Percentiles rank a stretch among this genome's conserved stretches.
phyloP scores from a whole-genome alignment of 2,329 filamentous ascomycete species.

The Didymosphaeria variabile region DNA sequence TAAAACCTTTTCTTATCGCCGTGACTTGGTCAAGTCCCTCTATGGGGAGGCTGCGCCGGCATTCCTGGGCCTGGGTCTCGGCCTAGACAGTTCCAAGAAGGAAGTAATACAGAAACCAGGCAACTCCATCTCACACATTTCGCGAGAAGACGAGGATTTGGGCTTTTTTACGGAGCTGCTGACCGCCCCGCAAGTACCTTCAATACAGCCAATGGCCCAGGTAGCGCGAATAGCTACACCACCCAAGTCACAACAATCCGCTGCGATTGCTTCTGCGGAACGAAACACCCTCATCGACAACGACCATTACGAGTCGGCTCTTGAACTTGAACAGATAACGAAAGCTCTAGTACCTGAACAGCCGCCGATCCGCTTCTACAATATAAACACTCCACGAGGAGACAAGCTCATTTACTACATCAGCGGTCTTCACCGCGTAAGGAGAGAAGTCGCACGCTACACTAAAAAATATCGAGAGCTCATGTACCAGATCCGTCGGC shows the following conservation, averaged over 20 bases:
- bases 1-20: constrained; percentile 3
- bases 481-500: constrained; percentile 9
- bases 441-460: not conserved
- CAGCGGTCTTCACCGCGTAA: not conserved
- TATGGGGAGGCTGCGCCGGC: not conserved
- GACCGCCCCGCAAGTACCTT: not conserved
- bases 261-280: not conserved
- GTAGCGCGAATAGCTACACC: not conserved
- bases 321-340: not conserved
- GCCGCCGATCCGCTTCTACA: constrained; percentile 3
- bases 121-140: no score
- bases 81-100: not conserved
- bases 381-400: not conserved
- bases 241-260: not conserved
- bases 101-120: not conserved
- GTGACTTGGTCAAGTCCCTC: constrained; percentile 8
- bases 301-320: not conserved
- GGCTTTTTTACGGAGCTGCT: not conserved
- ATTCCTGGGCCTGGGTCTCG: constrained; percentile 3
- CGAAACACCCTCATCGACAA: not conserved
- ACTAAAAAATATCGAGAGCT: constrained; percentile 6
- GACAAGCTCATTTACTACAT: constrained; percentile 4
- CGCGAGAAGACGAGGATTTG: not conserved
- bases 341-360: not conserved
- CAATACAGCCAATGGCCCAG: not conserved